Conservation (phyloP, 2,329 filamentous ascomycete species). For the Septoria linicola region DNA sequence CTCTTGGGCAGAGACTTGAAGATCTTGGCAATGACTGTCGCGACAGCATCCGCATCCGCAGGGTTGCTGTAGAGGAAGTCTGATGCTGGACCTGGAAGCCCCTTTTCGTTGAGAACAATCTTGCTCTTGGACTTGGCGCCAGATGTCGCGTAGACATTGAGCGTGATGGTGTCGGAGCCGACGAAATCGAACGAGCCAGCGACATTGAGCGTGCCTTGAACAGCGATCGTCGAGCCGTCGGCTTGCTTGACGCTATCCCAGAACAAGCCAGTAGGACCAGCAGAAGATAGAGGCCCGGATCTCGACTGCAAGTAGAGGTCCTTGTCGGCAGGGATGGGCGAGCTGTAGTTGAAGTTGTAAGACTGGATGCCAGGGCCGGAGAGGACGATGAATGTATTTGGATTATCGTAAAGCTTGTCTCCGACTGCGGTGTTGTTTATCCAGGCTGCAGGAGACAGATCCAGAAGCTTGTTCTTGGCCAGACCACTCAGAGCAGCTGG, state of each 20-base stretch:
- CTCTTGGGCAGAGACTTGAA: conserved; percentile 48
- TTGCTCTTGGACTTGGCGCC: conserved; percentile 52
- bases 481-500: conserved; percentile 50
- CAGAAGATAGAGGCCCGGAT: conserved; percentile 55
- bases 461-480: conserved; percentile 40
- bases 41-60: conserved; percentile 50
- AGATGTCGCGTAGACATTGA: conserved; percentile 59
- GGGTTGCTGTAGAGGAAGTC: conserved; percentile 52
- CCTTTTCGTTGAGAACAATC: conserved; percentile 54
- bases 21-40: conserved; percentile 52
- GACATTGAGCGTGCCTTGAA: conserved; percentile 56
- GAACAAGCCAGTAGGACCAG: conserved; percentile 54
- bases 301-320: conserved; percentile 50
- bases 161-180: conserved; percentile 53
- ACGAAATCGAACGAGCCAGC: conserved; percentile 51
- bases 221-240: conserved; percentile 49
- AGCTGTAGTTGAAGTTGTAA: conserved; percentile 50
- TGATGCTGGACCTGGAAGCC: conserved; percentile 54
- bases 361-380: conserved; percentile 55
- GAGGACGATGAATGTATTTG: conserved; percentile 46
- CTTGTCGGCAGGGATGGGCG: conserved; percentile 45
- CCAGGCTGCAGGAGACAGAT: conserved; percentile 43
- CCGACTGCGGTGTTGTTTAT: conserved; percentile 53
- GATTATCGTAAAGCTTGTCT: conserved; percentile 54
- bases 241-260: conserved; percentile 56